Percentiles rank a stretch among this genome's conserved stretches.
These are phyloP conservation scores for Aspergillus versicolor DNA, from an alignment of 2,329 filamentous ascomycete genomes.

Conservation along the genomic window DNA sequence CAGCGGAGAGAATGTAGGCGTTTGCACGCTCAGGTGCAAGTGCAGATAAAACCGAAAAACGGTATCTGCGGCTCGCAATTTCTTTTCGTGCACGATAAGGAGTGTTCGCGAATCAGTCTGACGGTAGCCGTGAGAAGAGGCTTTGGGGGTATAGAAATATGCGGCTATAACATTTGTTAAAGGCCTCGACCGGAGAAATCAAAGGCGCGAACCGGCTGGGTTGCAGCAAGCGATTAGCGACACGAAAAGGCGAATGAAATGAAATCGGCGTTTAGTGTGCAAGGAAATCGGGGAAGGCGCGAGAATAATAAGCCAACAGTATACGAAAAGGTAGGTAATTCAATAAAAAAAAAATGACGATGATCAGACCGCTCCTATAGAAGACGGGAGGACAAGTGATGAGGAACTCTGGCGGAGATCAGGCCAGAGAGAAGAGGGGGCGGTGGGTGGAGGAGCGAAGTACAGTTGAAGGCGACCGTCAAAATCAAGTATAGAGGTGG, in stretches of 20 bases:
- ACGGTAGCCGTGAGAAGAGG: slow-evolving; percentile 1
- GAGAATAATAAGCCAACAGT: slow-evolving; percentile 3
- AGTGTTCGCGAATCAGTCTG: slow-evolving; percentile 1
- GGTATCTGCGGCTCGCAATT: slow-evolving; percentile 13
- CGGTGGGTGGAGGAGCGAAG: slow-evolving; percentile 15
- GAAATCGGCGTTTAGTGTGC: slow-evolving; percentile 21
- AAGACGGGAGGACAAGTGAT: slow-evolving; percentile 16
- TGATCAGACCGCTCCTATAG: slow-evolving; percentile 11
- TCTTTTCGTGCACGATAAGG: slow-evolving; percentile 9
- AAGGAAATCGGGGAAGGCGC: slow-evolving; percentile 5
- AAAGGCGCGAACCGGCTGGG: slow-evolving; percentile 21
- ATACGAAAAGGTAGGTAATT: slow-evolving; percentile 12
- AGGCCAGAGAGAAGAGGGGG: slow-evolving; percentile 14
- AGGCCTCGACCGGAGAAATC: slow-evolving; percentile 12
- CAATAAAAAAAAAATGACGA: slow-evolving; percentile 6
- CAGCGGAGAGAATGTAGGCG: slow-evolving; percentile 8
- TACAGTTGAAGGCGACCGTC: slow-evolving; percentile 18
- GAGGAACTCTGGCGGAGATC: slow-evolving; percentile 17
- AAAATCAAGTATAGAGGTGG: slow-evolving; percentile 3
- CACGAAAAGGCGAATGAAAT: slow-evolving; percentile 16
- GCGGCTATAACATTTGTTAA: slow-evolving; percentile 14
- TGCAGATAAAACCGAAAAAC: slow-evolving; percentile 13
- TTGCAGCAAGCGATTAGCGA: slow-evolving; percentile 21
- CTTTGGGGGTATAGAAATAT: slow-evolving; percentile 1
- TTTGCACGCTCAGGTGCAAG: slow-evolving; percentile 17